These are phyloP conservation scores for Acacia melanoxylon DNA, from an alignment of 306 rosid genomes.

Conservation along the genomic window DNA sequence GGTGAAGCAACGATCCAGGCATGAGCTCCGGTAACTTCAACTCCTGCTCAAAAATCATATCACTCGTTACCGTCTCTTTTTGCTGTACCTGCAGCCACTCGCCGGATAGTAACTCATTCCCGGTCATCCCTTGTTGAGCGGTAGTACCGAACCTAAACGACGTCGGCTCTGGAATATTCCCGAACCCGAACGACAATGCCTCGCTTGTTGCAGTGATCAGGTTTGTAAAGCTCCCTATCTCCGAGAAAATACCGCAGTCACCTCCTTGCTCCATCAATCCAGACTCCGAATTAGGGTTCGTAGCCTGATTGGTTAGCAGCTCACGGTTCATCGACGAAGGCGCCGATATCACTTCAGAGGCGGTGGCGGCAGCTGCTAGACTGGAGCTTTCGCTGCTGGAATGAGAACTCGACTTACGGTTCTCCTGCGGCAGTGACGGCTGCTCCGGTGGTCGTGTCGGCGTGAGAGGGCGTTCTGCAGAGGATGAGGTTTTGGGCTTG, in stretches of 20 bases:
- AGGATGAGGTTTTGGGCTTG: constrained; percentile 37
- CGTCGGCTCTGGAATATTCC: constrained; percentile 45
- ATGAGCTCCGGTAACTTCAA: constrained; percentile 55
- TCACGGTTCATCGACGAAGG: constrained; percentile 39
- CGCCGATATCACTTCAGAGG: constrained; percentile 54
- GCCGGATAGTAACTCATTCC: neutral
- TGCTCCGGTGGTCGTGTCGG: neutral
- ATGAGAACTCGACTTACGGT: constrained; percentile 63
- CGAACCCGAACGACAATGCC: constrained; percentile 55
- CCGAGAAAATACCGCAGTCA: constrained; percentile 70
- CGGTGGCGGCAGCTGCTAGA: constrained; percentile 64
- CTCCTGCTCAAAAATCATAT: constrained; percentile 29
- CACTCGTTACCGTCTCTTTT: constrained; percentile 25
- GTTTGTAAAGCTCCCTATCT: constrained; percentile 71
- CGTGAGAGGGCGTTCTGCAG: constrained; percentile 8
- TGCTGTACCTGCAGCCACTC: constrained; percentile 50
- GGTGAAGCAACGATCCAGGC: constrained; percentile 50
- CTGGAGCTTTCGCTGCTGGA: constrained; percentile 94
- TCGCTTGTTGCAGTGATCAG: constrained; percentile 60
- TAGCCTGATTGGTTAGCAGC: constrained; percentile 26
- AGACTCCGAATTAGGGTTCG: constrained; percentile 37
- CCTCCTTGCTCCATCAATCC: constrained; percentile 40
- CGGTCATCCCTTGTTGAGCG: neutral
- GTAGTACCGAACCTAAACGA: constrained; percentile 40
- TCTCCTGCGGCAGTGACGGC: constrained; percentile 28